Conservation (phyloP, 495 filamentous ascomycete species). For the Hypoxylon rickii region DNA sequence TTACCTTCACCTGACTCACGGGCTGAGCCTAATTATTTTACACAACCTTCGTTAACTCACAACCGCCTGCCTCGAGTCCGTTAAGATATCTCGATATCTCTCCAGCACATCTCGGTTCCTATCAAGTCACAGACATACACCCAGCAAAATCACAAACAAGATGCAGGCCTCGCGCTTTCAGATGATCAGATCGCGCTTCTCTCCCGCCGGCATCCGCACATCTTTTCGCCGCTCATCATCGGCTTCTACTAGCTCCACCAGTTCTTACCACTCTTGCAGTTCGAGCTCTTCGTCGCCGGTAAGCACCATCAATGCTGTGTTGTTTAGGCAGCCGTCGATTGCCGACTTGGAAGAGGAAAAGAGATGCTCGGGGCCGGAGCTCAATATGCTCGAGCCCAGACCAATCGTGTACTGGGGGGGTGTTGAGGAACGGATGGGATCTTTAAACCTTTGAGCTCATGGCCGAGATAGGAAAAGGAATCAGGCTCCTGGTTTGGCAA, state of each 20-base stretch:
- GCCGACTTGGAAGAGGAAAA: conserved; percentile 53
- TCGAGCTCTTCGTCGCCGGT: conserved; percentile 48
- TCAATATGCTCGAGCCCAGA: conserved; percentile 58
- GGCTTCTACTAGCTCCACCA: conserved; percentile 46
- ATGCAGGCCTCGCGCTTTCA: conserved; percentile 58
- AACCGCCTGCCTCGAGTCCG: neutral
- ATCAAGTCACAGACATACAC: neutral
- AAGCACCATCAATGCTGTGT: conserved; percentile 56
- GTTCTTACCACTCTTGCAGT: conserved; percentile 45
- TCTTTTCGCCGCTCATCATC: conserved; percentile 55
- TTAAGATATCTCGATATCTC: conserved; percentile 1
- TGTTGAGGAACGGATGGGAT: conserved; percentile 57
- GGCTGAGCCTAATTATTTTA: conserved; percentile 47
- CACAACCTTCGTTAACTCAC: conserved; percentile 7
- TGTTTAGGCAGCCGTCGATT: conserved; percentile 53
- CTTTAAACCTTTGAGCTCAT: conserved; percentile 27
- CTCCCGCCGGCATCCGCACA: conserved; percentile 49
- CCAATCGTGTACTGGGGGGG: conserved; percentile 60
- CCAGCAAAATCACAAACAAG: conserved; percentile 18
- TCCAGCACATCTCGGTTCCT: neutral
- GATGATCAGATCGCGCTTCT: conserved; percentile 53
- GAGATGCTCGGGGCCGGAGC: conserved; percentile 48
- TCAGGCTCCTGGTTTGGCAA: too few species aligned
- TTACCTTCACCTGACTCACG: conserved; percentile 31
- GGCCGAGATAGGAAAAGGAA: too few species aligned